These are phyloP conservation scores for Calonectria montana DNA, from an alignment of 2,329 filamentous ascomycete species.

Conservation along the genomic window DNA sequence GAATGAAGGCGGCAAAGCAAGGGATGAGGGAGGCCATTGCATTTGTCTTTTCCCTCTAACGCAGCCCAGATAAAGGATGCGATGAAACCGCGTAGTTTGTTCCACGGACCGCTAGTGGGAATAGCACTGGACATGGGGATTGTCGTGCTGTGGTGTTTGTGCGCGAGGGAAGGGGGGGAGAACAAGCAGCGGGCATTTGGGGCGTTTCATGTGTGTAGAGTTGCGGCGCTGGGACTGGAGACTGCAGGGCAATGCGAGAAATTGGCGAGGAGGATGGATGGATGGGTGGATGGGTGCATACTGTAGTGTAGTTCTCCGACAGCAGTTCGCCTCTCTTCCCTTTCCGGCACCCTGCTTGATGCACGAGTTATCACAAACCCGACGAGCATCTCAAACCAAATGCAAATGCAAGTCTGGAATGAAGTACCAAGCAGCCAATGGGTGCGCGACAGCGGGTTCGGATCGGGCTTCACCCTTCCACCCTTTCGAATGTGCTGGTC, in stretches of 20 bases:
- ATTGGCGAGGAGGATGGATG: constrained; percentile 1
- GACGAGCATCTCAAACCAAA: background rate
- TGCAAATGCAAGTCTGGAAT: constrained; percentile 10
- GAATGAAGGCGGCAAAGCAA: constrained; percentile 4
- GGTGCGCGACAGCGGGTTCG: background rate
- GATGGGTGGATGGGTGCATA: background rate
- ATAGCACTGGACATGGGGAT: background rate
- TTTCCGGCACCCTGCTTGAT: constrained; percentile 1
- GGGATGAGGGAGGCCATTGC: background rate
- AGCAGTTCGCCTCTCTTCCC: background rate
- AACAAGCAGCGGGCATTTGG: constrained; percentile 1
- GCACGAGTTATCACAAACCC: constrained; percentile 3
- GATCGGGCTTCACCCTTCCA: constrained; percentile 6
- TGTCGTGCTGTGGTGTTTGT: background rate
- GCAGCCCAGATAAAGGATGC: constrained; percentile 5
- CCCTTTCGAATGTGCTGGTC: background rate
- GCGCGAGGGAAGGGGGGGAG: background rate
- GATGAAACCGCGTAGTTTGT: constrained; percentile 12
- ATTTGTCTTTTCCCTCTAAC: background rate
- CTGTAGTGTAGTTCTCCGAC: background rate
- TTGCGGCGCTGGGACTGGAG: background rate
- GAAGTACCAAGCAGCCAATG: constrained; percentile 16
- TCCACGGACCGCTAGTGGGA: constrained; percentile 1
- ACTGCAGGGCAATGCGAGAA: background rate
- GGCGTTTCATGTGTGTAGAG: constrained; percentile 7